These are phyloP conservation scores for Calycina herbarum DNA, from an alignment of 2,329 filamentous ascomycete genomes.

Conservation along the genomic window DNA sequence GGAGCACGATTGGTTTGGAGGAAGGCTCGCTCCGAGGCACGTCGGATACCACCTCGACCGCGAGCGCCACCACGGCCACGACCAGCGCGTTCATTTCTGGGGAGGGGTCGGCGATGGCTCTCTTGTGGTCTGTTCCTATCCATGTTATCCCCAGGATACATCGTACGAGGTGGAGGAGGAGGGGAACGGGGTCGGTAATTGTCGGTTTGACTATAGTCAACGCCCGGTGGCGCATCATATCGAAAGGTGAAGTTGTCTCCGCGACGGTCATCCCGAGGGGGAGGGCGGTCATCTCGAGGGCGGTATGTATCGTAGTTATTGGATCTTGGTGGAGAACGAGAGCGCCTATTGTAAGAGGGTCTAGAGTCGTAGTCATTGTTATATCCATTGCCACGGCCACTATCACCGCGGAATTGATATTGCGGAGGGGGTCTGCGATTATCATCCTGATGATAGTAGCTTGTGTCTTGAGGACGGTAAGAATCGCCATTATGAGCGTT, in stretches of 20 bases:
- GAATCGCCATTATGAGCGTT: conserved; percentile 22
- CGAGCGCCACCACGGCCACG: conserved; percentile 30
- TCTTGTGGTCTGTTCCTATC: background rate
- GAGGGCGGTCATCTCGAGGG: conserved; percentile 28
- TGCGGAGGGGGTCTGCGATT: conserved; percentile 20
- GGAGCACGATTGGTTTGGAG: conserved; percentile 38
- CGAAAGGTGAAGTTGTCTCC: conserved; percentile 34
- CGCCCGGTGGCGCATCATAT: conserved; percentile 34
- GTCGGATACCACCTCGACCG: conserved; percentile 32
- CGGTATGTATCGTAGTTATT: conserved; percentile 26
- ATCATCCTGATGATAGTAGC: conserved; percentile 15
- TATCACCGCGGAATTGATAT: conserved; percentile 30
- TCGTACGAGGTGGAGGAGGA: conserved; percentile 29
- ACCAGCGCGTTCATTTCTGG: conserved; percentile 15
- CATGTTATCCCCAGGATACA: background rate
- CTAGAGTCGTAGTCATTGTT: conserved; percentile 14
- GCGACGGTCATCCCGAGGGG: conserved; percentile 33
- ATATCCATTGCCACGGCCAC: conserved; percentile 8
- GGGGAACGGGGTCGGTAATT: conserved; percentile 28
- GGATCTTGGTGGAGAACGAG: conserved; percentile 23
- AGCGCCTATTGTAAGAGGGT: conserved; percentile 15
- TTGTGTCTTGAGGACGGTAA: conserved; percentile 21
- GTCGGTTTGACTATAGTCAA: conserved; percentile 31
- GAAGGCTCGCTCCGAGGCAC: conserved; percentile 38
- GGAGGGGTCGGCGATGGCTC: background rate